A percentile compares a stretch with the other conserved stretches of the same genome.
These are phyloP conservation scores for Cladosporium sp. DNA, from an alignment of 2,329 filamentous ascomycete genomes.

Conservation along the genomic window DNA sequence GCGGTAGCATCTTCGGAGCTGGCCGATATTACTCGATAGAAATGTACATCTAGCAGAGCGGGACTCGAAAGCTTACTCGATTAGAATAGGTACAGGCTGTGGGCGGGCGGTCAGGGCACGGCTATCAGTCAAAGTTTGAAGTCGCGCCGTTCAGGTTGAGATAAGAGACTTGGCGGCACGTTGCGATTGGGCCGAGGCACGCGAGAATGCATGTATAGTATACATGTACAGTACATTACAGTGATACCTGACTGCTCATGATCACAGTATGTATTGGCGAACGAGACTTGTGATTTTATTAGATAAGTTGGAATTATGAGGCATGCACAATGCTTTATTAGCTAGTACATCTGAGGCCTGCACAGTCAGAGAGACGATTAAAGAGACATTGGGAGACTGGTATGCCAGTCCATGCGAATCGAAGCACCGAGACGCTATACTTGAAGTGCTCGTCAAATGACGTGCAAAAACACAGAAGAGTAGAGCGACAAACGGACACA, in stretches of 20 bases:
- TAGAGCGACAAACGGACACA: neutral
- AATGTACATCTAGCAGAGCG: neutral
- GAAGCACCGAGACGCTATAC: too few relatives aligned
- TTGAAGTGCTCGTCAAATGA: neutral
- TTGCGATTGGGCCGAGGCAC: slow-evolving; percentile 3
- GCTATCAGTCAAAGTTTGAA: slow-evolving; percentile 10
- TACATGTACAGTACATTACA: neutral
- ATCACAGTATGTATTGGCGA: neutral
- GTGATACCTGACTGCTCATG: neutral
- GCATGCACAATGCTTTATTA: neutral
- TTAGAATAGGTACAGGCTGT: slow-evolving; percentile 2
- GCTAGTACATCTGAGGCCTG: too few relatives aligned
- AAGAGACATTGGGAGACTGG: too few relatives aligned
- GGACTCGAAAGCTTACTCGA: slow-evolving; percentile 14
- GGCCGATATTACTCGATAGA: slow-evolving; percentile 21
- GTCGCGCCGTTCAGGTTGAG: neutral
- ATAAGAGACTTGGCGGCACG: slow-evolving; percentile 10
- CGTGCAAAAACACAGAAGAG: neutral
- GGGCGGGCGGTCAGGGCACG: neutral
- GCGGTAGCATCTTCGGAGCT: slow-evolving; percentile 5
- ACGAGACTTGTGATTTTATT: neutral
- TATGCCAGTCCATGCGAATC: neutral
- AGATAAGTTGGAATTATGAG: neutral
- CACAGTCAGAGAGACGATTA: neutral
- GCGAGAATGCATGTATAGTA: neutral